A percentile compares a stretch with the other conserved stretches of the same genome.
Evolutionary conservation across 139 green algal species (phyloP).

Genomic region (Deuterostichococcus epilithicus): DNA sequence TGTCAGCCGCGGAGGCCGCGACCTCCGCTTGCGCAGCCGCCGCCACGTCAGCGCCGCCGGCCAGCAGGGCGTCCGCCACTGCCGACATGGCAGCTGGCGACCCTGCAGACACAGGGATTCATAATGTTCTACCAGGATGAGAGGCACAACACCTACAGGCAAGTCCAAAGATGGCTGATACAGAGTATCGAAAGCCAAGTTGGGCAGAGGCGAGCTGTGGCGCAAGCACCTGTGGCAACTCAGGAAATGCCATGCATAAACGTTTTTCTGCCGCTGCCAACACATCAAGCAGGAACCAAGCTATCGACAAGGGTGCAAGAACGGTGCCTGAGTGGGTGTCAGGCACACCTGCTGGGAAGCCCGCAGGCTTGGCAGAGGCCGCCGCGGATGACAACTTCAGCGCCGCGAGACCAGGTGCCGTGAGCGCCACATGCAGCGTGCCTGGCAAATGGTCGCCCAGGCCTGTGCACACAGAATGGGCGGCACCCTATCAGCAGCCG

Average conservation of each 20-base stretch:
- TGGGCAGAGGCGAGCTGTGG: too few species aligned
- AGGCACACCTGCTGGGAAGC: neutral
- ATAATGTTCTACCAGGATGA: too few species aligned
- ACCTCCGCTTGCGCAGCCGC: neutral
- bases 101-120: neutral
- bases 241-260: too few species aligned
- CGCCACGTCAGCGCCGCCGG: neutral
- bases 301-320: too few species aligned
- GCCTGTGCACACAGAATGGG: neutral
- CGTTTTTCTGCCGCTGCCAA: too few species aligned
- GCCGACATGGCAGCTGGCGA: neutral
- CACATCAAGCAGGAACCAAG: too few species aligned
- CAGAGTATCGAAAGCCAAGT: too few species aligned
- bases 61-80: neutral
- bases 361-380: neutral
- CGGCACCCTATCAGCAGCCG: too few species aligned
- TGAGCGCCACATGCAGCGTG: conserved; percentile 59
- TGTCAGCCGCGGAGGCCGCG: neutral
- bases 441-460: conserved; percentile 13
- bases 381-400: conserved; percentile 20
- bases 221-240: too few species aligned
- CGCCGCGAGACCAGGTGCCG: conserved; percentile 19
- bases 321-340: too few species aligned
- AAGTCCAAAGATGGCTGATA: too few species aligned
- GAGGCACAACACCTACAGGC: too few species aligned